A percentile compares a stretch with the other conserved stretches of the same genome.
These are phyloP conservation scores for Clathrus columnatus DNA, from an alignment of 768 basidiomycete species.

Conservation along the genomic window DNA sequence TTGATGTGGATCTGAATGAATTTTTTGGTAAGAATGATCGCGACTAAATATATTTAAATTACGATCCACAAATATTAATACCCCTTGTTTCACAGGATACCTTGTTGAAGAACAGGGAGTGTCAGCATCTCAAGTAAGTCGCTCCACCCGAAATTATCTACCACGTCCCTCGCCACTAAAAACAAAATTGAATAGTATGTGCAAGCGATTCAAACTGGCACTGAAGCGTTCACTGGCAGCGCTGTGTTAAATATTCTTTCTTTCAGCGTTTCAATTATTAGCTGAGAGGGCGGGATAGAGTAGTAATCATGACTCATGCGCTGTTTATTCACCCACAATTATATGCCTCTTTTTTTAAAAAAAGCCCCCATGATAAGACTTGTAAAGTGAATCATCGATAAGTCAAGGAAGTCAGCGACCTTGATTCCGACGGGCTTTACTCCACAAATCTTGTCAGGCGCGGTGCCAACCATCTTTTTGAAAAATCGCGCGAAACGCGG, in stretches of 20 bases:
- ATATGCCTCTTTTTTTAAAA: neutral
- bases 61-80: neutral
- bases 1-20: constrained; percentile 42
- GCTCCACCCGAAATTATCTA: neutral
- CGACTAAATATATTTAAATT: neutral
- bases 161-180: neutral
- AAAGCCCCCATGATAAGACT: neutral
- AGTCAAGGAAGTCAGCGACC: neutral
- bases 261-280: constrained; percentile 32
- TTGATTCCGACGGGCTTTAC: neutral
- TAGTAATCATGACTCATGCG: too few relatives aligned
- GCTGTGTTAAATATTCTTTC: constrained; percentile 36
- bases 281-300: neutral
- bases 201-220: constrained; percentile 47
- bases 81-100: constrained; percentile 30
- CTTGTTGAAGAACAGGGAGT: constrained; percentile 39
- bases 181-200: constrained; percentile 36
- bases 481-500: too few relatives aligned
- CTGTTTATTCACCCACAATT: too few relatives aligned
- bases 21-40: constrained; percentile 41
- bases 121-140: constrained; percentile 34
- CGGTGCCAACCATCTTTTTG: neutral
- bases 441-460: neutral
- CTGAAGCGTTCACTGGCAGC: constrained; percentile 44
- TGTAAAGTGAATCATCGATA: neutral